These are phyloP conservation scores for Paraphoma sp. DNA, from an alignment of 2,329 filamentous ascomycete species.

Conservation along the genomic window DNA sequence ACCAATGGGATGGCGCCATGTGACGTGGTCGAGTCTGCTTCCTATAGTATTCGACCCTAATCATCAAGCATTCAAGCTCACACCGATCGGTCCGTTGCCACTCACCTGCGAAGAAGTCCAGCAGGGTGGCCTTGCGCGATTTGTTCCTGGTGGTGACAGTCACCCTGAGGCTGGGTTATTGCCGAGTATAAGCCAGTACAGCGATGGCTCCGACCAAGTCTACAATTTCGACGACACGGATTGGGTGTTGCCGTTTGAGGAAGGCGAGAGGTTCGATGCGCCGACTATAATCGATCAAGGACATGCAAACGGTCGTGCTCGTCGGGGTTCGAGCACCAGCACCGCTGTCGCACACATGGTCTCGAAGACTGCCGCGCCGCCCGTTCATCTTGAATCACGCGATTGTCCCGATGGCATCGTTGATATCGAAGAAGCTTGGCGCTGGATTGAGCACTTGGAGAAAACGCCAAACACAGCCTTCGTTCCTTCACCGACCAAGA, in stretches of 20 bases:
- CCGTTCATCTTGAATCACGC: background rate
- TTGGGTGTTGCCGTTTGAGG: slow-evolving; percentile 17
- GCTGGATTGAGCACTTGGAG: slow-evolving; percentile 17
- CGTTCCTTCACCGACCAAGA: slow-evolving; percentile 1
- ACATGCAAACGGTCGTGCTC: too few species aligned
- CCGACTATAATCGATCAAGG: background rate
- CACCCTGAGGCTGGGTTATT: slow-evolving; percentile 24
- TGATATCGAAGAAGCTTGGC: slow-evolving; percentile 23
- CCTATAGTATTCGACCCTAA: slow-evolving; percentile 26
- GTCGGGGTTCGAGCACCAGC: too few species aligned
- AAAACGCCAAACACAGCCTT: background rate
- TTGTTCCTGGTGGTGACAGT: slow-evolving; percentile 18
- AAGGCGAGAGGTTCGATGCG: slow-evolving; percentile 4
- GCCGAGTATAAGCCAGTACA: slow-evolving; percentile 6
- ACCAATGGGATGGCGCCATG: slow-evolving; percentile 21
- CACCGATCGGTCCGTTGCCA: slow-evolving; percentile 22
- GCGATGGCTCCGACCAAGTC: slow-evolving; percentile 21
- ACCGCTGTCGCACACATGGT: too few species aligned
- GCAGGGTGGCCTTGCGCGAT: slow-evolving; percentile 19
- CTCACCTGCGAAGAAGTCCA: slow-evolving; percentile 26
- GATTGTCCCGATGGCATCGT: slow-evolving; percentile 22
- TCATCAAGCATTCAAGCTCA: slow-evolving; percentile 26
- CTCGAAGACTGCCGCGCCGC: background rate
- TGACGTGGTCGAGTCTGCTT: slow-evolving; percentile 18
- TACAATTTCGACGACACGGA: slow-evolving; percentile 22